These are phyloP conservation scores for Arthromyces matolae DNA, from an alignment of 768 basidiomycete genomes.

Conservation along the genomic window DNA sequence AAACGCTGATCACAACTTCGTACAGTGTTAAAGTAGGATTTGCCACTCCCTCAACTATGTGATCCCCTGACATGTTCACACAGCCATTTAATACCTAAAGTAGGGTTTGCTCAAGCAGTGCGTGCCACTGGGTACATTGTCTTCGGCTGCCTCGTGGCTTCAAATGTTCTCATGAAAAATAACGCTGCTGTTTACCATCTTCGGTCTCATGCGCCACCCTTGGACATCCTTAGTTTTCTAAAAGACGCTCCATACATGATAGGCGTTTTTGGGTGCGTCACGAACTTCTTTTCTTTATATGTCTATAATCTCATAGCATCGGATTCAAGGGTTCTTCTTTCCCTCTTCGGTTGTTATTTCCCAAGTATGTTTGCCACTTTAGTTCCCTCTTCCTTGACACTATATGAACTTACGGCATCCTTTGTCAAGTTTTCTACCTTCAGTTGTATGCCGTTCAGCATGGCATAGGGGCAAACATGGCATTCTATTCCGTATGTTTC, in stretches of 20 bases:
- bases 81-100: conserved; percentile 16
- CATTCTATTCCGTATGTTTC: conserved; percentile 19
- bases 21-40: conserved; percentile 20
- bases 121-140: conserved; percentile 27
- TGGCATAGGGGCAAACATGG: conserved; percentile 13
- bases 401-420: neutral
- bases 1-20: neutral
- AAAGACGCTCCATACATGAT: conserved; percentile 17
- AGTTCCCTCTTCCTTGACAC: no score
- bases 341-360: conserved; percentile 13
- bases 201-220: conserved; percentile 6
- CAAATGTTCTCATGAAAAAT: conserved; percentile 24
- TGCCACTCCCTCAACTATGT: neutral
- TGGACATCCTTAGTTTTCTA: conserved; percentile 7
- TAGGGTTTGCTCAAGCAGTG: conserved; percentile 26
- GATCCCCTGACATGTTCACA: neutral
- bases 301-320: neutral
- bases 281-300: neutral
- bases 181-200: conserved; percentile 8
- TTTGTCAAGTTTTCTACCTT: conserved; percentile 5
- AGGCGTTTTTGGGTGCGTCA: conserved; percentile 25
- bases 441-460: conserved; percentile 20
- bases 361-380: conserved; percentile 11
- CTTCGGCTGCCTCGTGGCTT: conserved; percentile 19
- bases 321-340: neutral